Evolutionary conservation across 495 filamentous ascomycete genomes (phyloP), one percentile per base, ranked within the genome.

Genomic region (Venustampulla echinocandica): DNA sequence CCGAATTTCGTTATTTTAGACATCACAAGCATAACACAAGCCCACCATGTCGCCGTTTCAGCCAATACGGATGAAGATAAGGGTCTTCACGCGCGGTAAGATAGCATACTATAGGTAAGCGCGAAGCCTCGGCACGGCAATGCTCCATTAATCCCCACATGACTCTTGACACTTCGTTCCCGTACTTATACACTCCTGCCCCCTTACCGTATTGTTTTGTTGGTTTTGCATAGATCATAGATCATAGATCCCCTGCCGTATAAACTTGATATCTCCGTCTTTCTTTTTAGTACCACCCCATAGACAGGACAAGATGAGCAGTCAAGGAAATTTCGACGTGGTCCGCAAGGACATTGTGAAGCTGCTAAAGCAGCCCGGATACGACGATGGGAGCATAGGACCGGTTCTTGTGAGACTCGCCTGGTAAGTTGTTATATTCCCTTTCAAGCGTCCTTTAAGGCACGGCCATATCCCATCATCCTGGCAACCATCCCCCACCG

Each of bases 361-460:
- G 24, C 64, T 77, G 35, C 62, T 82, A 23, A 65, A 76, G 51
- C 77, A 76, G 49, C 76, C 77, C 18, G 70, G 54, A 45, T 80
- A 80, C 61, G 77, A 82, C 54, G 77, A 82, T 59, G 78, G 77
- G 5, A 77, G 72, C 44, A 74, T 72, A 23, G 78, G 76, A 4
- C 77, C 76, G 0, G 74, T 81, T 0, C 73, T 82, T 37, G 76
- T 81, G 34, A 70, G 78, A 10, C 62, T 82, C 25, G 76, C 78
- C 52, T 81, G 76, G 78, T 75, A 57, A 50, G 69, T 65, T 17
- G 42, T 28, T 32, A 38, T 53, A 21, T 43, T 40, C 18, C 33
- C 43, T 24, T 37, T 18, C 27, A 43, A 33, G 53, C 30, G 35
- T 49, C 42, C 47, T 40, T 40, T 55, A 10, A 23, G 19, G 42